Base-by-base conservation (phyloP, 345 rosid species). In the Salix arbutifolia region DNA sequence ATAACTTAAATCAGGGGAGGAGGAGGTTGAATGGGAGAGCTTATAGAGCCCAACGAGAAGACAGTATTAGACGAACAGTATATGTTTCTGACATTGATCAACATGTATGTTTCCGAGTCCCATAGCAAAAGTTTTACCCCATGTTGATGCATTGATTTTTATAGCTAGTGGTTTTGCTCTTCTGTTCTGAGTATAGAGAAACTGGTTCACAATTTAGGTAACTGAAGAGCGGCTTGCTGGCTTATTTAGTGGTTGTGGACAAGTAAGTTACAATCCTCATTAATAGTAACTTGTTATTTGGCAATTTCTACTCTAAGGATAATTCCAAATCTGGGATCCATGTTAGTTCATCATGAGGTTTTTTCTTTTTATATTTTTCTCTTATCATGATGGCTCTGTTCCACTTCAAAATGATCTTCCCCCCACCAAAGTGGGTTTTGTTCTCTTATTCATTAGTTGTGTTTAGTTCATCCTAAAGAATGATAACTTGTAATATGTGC, bases 191-290 rank as follows among this genome's bases (percentile, higher is more conserved):
- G 50, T 25, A 23, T 73, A 6, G 64, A 65, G 74, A 52, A 50
- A 37, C 13, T 50, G 50, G 7, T 75, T 67, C 66, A 18, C 42
- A 56, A 74, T 80, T 65, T 82, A 93, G 98, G 91, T 91, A 80
- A 91, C 97, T 66, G 97, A 93, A 88, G 98, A 93, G 84, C 85
- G 81, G 83, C 91, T 93, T 84, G 98, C 98, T 82, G 91, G 82
- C 68, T 78, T 93, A 78, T 93, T 93, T 81, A 86, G 88, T 80
- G 80, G 70, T 76, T 93, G 93, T 68, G 98, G 97, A 78, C 94
- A 90, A 74, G 97, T 93, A 84, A 90, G 92, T 80, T 77, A 48
- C 70, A 50, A 26, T 68, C 10, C 64, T 77, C 52, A n/a, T 52
- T 38, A 58, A n/a, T 58, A 23, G 23, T 58, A 3, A 4, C 4